These are phyloP conservation scores for Morella rubra DNA, from an alignment of 306 rosid species.

Conservation along the genomic window DNA sequence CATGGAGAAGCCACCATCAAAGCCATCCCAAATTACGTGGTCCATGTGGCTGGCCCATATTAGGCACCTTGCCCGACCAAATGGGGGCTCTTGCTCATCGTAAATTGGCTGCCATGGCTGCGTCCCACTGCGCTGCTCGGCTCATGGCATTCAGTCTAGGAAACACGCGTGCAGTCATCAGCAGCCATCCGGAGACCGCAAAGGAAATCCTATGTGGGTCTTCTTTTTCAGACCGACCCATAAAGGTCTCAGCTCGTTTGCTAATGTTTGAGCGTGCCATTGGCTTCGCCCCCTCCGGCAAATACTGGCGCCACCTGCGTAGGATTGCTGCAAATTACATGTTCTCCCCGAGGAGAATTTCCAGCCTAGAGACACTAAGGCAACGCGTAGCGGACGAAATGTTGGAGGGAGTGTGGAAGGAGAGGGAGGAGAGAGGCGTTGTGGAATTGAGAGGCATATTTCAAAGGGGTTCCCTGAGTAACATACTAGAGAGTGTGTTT, in stretches of 20 bases:
- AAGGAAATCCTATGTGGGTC: slow-evolving; percentile 60
- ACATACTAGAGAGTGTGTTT: slow-evolving; percentile 77
- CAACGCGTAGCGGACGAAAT: slow-evolving; percentile 47
- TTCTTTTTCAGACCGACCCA: slow-evolving; percentile 75
- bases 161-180: slow-evolving; percentile 57
- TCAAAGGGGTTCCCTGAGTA: slow-evolving; percentile 62
- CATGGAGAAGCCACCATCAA: slow-evolving; percentile 56
- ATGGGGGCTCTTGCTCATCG: slow-evolving; percentile 68
- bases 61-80: slow-evolving; percentile 56
- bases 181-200: slow-evolving; percentile 88
- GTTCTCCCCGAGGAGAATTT: slow-evolving; percentile 74
- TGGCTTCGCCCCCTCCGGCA: slow-evolving; percentile 79
- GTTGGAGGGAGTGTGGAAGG: slow-evolving; percentile 31
- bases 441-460: slow-evolving; percentile 55
- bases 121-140: slow-evolving; percentile 44
- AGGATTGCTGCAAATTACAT: slow-evolving; percentile 59
- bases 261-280: slow-evolving; percentile 93
- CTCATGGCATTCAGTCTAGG: slow-evolving; percentile 79
- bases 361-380: slow-evolving; percentile 48
- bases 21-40: slow-evolving; percentile 33
- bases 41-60: slow-evolving; percentile 73
- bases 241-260: slow-evolving; percentile 61
- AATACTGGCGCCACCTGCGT: slow-evolving; percentile 73
- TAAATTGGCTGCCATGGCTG: slow-evolving; percentile 54
- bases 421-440: slow-evolving; percentile 45